These are phyloP conservation scores for Verticillium zaregamsianum DNA, from an alignment of 2,329 filamentous ascomycete species.

Conservation along the genomic window DNA sequence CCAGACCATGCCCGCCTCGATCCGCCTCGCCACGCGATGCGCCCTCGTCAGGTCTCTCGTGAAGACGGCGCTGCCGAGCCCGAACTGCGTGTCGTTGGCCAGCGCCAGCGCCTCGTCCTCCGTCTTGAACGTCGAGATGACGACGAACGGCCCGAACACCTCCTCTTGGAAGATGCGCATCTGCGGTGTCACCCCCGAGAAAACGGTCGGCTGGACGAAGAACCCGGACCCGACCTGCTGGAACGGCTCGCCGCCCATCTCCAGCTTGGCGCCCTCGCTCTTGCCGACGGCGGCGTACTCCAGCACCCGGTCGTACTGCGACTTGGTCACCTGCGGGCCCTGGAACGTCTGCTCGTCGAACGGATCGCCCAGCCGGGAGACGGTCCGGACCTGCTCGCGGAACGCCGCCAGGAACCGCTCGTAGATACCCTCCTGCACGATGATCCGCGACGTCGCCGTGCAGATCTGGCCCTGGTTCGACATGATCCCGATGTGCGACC, in stretches of 20 bases:
- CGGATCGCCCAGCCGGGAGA: slow-evolving; percentile 65
- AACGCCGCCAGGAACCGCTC: slow-evolving; percentile 63
- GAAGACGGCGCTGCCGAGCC: slow-evolving; percentile 58
- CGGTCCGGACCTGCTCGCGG: slow-evolving; percentile 52
- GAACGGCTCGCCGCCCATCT: slow-evolving; percentile 50
- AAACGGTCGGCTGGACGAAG: slow-evolving; percentile 42
- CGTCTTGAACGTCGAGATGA: slow-evolving; percentile 35
- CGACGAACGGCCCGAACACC: slow-evolving; percentile 41
- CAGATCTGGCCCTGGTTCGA: slow-evolving; percentile 63
- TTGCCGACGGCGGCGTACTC: slow-evolving; percentile 67
- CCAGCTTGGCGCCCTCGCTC: slow-evolving; percentile 64
- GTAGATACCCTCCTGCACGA: slow-evolving; percentile 57
- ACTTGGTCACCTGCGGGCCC: slow-evolving; percentile 68
- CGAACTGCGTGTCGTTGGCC: slow-evolving; percentile 53
- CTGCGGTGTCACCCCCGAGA: slow-evolving; percentile 33
- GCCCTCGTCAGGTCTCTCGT: slow-evolving; percentile 50
- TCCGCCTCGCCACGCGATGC: slow-evolving; percentile 46
- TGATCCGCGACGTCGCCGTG: slow-evolving; percentile 59
- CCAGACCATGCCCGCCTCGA: slow-evolving; percentile 58
- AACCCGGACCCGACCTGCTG: slow-evolving; percentile 35
- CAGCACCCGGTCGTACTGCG: slow-evolving; percentile 67
- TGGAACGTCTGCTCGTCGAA: slow-evolving; percentile 68
- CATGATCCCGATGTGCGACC: slow-evolving; percentile 47
- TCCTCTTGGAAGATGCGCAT: slow-evolving; percentile 44
- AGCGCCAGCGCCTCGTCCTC: slow-evolving; percentile 36